Conservation (phyloP, 352 stramenopile genomes). For the Phytophthora sp. region DNA sequence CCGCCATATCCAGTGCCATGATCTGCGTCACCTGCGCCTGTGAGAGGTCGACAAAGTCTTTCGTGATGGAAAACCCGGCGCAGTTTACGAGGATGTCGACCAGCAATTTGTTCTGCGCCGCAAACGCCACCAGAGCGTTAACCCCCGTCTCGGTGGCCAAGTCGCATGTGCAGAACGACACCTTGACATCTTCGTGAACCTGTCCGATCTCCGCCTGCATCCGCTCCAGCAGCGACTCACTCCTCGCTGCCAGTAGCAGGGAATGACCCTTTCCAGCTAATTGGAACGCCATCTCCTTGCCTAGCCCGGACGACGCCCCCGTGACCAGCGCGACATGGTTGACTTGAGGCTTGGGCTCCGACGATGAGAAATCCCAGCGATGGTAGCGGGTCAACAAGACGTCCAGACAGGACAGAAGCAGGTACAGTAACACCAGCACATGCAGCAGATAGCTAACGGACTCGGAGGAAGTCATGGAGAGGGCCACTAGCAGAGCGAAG, state of each 20-base stretch:
- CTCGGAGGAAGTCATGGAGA: conserved; percentile 31
- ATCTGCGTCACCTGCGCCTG: conserved; percentile 49
- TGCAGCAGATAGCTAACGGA: conserved; percentile 31
- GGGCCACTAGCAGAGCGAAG: conserved; percentile 32
- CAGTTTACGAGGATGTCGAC: conserved; percentile 87
- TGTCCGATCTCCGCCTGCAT: conserved; percentile 64
- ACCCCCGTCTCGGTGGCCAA: conserved; percentile 49
- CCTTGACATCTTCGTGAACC: conserved; percentile 41
- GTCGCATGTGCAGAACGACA: conserved; percentile 51
- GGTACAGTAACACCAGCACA: conserved; percentile 40
- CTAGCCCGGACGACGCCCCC: conserved; percentile 71
- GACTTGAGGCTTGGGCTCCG: conserved; percentile 27
- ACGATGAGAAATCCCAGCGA: conserved; percentile 46
- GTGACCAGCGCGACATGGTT: conserved; percentile 58
- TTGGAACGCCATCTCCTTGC: conserved; percentile 67
- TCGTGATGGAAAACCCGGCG: conserved; percentile 49
- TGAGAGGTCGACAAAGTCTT: conserved; percentile 45
- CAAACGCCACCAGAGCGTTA: conserved; percentile 42
- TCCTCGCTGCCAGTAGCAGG: conserved; percentile 63
- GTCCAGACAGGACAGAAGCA: conserved; percentile 44
- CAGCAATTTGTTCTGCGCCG: conserved; percentile 49
- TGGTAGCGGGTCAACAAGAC: conserved; percentile 56
- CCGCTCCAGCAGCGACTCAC: conserved; percentile 49
- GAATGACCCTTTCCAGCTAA: conserved; percentile 69
- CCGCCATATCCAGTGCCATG: conserved; percentile 64